Evolutionary conservation across 2,329 filamentous ascomycete genomes (phyloP).

Genomic region (Penicillium brasilianum): DNA sequence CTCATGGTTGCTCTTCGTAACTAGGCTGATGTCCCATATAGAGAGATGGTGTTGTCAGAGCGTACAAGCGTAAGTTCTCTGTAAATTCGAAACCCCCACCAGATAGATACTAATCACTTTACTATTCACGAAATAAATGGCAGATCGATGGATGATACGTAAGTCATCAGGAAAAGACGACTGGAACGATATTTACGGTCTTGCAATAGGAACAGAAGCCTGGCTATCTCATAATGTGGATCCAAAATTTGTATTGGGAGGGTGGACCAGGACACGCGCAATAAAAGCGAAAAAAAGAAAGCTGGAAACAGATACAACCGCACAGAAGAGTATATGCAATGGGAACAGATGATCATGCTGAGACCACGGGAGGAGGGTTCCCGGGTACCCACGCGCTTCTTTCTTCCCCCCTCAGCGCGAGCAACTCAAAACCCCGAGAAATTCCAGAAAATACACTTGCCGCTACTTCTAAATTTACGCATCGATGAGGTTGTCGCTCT

Average conservation of each 20-base stretch:
- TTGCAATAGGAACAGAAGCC: too few relatives aligned
- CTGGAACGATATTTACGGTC: too few relatives aligned
- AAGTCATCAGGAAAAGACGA: too few relatives aligned
- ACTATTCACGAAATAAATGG: too few relatives aligned
- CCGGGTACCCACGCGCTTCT: conserved; percentile 4
- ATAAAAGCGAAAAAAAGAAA: conserved; percentile 23
- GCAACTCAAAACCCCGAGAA: conserved; percentile 9
- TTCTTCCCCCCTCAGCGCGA: conserved; percentile 11
- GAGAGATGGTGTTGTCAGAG: too few relatives aligned
- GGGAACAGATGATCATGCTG: conserved; percentile 20
- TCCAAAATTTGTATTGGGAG: conserved; percentile 20
- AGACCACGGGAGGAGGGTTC: not conserved
- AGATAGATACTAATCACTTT: too few relatives aligned
- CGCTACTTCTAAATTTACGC: conserved; percentile 33
- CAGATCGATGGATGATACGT: too few relatives aligned
- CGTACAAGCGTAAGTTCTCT: too few relatives aligned
- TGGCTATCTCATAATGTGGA: not conserved
- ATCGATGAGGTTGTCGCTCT: conserved; percentile 48
- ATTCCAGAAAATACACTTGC: not conserved
- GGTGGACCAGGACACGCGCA: conserved; percentile 8
- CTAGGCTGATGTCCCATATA: too few relatives aligned
- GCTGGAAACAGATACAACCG: conserved; percentile 25
- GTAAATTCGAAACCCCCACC: too few relatives aligned
- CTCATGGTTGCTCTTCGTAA: too few relatives aligned
- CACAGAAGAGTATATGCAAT: conserved; percentile 33